Base-by-base conservation (phyloP, 2,329 filamentous ascomycete species). In the Hansfordia pulvinata region DNA sequence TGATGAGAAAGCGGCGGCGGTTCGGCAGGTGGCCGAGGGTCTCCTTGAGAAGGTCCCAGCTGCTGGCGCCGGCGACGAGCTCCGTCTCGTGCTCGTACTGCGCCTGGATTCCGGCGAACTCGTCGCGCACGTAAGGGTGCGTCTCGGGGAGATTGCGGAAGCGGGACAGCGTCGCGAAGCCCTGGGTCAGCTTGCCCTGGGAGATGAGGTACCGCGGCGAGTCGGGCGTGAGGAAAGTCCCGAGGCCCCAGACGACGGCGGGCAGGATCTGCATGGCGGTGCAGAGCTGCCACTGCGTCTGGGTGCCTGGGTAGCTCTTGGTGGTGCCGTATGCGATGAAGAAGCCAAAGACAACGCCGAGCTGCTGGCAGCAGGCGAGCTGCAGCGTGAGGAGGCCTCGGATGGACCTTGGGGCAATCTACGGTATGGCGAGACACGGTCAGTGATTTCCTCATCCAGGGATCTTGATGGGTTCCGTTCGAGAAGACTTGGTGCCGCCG, bases 261-360 rank as follows among this genome's bases (percentile, higher is more conserved):
- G 43, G 44, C 0, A 40, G 20, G 2, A 41, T 22, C 17, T 48
- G 44, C 0, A 46, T 32, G 0, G 37, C 41, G 0, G 42, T 44
- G 0, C 43, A 42, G 4, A 47, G 35, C n/a, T 39, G 33, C 42
- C 43, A 46, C 26, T 48, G 43, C 0, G 41, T 26, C 13, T 45
- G 27, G 1, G 30, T 35, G 0, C 33, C 35, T 2, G 39, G 30
- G 17, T 43, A 38, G 9, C 43, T 34, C 11, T 46, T 40, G 3
- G 52, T 47, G 8, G 49, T 39, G 3, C 49, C 42, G 21, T 54
- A 52, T 27, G 52, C 52, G 19, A 47, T 34, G 26, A 53, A 52
- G 25, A 53, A 48, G 2, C 45, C 43, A n/a, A 48, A 45, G 3
- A 47, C 44, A 6, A 47, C 44, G 4, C 30, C 44, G 6, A 50